Percentiles rank a stretch among this genome's conserved stretches.
Conservation (phyloP, 2,329 filamentous ascomycete species). For the Diaporthe sp. region DNA sequence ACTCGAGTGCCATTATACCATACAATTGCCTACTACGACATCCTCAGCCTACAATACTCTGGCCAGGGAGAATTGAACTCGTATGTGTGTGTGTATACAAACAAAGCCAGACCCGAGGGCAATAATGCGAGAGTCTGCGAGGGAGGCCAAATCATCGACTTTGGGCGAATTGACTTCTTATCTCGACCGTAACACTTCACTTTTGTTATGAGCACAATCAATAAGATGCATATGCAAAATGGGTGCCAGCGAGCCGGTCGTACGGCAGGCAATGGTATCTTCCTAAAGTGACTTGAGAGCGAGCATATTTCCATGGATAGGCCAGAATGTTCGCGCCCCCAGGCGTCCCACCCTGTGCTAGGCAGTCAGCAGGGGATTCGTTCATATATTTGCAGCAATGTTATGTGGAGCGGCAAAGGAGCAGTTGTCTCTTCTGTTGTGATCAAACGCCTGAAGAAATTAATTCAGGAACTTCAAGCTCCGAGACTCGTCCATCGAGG, state of each 20-base stretch:
- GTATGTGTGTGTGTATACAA: neutral
- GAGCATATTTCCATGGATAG: too few relatives aligned
- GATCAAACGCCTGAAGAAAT: neutral
- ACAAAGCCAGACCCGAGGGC: neutral
- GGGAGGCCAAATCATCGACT: neutral
- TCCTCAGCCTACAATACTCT: neutral
- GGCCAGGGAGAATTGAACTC: rapidly evolving
- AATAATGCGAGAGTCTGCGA: too few relatives aligned
- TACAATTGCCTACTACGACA: neutral
- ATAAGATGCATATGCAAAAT: rapidly evolving
- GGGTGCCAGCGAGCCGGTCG: neutral
- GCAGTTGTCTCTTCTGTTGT: neutral
- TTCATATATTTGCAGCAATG: neutral
- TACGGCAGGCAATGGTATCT: neutral
- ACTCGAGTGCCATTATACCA: neutral
- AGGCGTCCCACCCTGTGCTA: neutral
- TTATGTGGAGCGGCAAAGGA: neutral
- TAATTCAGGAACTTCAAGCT: neutral
- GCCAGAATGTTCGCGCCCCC: neutral
- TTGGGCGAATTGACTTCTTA: too few relatives aligned
- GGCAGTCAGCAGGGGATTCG: neutral
- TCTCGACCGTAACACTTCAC: neutral
- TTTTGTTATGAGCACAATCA: rapidly evolving
- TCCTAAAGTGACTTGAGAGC: neutral
- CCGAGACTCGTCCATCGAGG: neutral